Evolutionary conservation across 2,329 filamentous ascomycete species (phyloP), one percentile per base, ranked within the genome.

Genomic region (Sordariomycetes sp.): DNA sequence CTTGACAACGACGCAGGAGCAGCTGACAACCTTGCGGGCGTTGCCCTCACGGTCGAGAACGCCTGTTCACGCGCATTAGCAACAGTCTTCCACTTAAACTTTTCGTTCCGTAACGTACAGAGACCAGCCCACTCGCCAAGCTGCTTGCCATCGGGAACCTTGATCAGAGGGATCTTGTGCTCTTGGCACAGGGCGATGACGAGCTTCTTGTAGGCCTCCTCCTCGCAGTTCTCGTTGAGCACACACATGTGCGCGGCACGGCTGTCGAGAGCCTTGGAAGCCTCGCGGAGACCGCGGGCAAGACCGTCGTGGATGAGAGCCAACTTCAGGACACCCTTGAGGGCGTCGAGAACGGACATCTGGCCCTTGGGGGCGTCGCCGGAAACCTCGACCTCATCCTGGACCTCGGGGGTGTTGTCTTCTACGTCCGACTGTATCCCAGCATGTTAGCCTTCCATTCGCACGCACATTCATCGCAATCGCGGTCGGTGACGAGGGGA

Each of bases 191-290:
- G 84, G 45, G 92, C 92, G 53, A 96, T 85, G 57, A 98, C 90
- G 50, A 98, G 81, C 84, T 98, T 98, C 87, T 98, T 98, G 80
- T 98, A 98, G 51, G 92, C 90, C 72, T 98, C 92, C 80, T 98
- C 92, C 76, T 98, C 92, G 77, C 92, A 98, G 51, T 84, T 82
- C 81, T 98, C 92, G 81, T 98, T 98, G 57, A 98, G 82, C 53
- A 98, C 92, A 68, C 92, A 98, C 88, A 98, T 96, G 76, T 98
- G 92, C 42, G 92, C 92, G 75, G 98, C 86, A 61, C 92, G 87
- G 61, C 92, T 82, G 72, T 98, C 92, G 59, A 98, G 86, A 47
- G 92, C 90, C 79, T 98, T 98, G 74, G 83, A 87, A 48, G 92
- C 92, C 74, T 98, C 92, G 55, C 92, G 88, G 58, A 98, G 86